Base-by-base conservation (phyloP, 768 basidiomycete genomes). In the Aureoboletus auriporus region DNA sequence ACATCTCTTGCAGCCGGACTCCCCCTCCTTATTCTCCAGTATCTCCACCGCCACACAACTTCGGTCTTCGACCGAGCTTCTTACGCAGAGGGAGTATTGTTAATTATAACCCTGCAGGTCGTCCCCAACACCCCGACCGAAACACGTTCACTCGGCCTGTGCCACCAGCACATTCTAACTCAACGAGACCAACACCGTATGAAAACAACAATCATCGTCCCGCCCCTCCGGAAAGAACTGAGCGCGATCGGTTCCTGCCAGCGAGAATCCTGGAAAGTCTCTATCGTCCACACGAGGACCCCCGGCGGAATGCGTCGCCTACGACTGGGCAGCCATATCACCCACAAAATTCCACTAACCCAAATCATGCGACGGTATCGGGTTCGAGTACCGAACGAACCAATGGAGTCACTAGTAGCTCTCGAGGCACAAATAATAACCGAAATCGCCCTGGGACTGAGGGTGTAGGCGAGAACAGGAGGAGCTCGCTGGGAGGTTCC, bases 191-290 rank as follows among this genome's bases (percentile, higher is more conserved):
- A 7, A 34, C 8, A 2, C 14, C 50, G 10, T 55, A 58, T 23
- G 61, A 61, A 28, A 61, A 26, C 29, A 59, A 42, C 37, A 45
- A 33, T 23, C 50, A 33, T 26, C 46, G 50, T 10, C 23, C 52
- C 12, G 33, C 42, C 5, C 44, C 45, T 12, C 30, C 53, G n/a
- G 61, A 58, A 20, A 52, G 61, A 53, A 33, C 55, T 16, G 62
- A 62, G 16, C 53, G 61, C 16, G 61, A 62, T 47, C 53, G 61
- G 42, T 61, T 62, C 47, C 20, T 53, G 4, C 56, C 62, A 27
- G 42, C 57, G 6, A 42, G 62, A 36, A 33, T 65, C 23, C 44
- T 63, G 1, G 62, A 62, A 28, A 57, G 42, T 13, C 42, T 62
- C 29, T 47, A 63, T 46, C 63, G 57, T 27, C 50, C 53, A 8